Conservation (phyloP, 2,329 filamentous ascomycete species). For the Pseudocercospora crystallina region DNA sequence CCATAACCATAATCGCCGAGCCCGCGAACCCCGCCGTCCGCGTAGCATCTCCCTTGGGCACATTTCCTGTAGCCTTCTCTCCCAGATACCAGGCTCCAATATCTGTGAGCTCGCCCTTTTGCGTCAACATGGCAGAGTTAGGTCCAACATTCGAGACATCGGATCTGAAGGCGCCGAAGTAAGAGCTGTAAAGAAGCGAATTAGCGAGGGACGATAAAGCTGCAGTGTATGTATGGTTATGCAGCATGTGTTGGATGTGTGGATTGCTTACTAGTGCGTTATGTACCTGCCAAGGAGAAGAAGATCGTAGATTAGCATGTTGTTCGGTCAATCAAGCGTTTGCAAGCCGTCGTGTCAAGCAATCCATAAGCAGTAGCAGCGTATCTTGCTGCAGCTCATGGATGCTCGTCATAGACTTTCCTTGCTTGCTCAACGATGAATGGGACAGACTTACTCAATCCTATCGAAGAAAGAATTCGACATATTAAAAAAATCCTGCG, state of each 20-base stretch:
- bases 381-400: too few species aligned
- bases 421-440: neutral
- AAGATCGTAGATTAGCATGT: too few species aligned
- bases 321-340: neutral
- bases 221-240: too few species aligned
- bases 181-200: slow-evolving; percentile 70
- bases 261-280: too few species aligned
- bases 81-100: slow-evolving; percentile 79
- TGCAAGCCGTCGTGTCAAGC: too few species aligned
- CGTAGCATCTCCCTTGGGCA: slow-evolving; percentile 35
- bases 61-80: slow-evolving; percentile 39
- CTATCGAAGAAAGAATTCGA: slow-evolving; percentile 67
- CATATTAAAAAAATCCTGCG: slow-evolving; percentile 67
- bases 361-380: too few species aligned
- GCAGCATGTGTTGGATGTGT: too few species aligned
- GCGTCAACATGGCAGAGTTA: slow-evolving; percentile 69
- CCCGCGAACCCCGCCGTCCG: slow-evolving; percentile 29
- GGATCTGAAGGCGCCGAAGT: slow-evolving; percentile 70
- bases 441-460: slow-evolving; percentile 46
- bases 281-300: too few species aligned
- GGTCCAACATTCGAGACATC: slow-evolving; percentile 70
- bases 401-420: too few species aligned
- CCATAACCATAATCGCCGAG: slow-evolving; percentile 26
- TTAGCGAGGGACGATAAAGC: slow-evolving; percentile 37
- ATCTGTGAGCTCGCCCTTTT: slow-evolving; percentile 68